These are phyloP conservation scores for Crataegus laevigata DNA, from an alignment of 306 rosid species.

Conservation along the genomic window DNA sequence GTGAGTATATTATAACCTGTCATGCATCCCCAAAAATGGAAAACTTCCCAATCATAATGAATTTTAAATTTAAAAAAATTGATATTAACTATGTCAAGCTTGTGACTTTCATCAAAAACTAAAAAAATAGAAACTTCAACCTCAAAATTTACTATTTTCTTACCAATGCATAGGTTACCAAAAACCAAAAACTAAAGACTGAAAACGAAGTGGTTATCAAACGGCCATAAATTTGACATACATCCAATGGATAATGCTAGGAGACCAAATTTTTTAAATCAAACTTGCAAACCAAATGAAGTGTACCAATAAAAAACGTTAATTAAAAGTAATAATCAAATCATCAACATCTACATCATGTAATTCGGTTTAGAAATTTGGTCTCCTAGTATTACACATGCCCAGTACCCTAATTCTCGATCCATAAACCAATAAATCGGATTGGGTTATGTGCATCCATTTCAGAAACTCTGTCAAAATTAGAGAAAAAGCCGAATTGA, in stretches of 20 bases:
- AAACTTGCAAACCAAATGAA: too few species aligned
- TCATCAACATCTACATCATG: too few species aligned
- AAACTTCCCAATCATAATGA: background rate
- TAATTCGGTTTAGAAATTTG: too few species aligned
- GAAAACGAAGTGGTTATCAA: too few species aligned
- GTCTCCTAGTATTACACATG: background rate
- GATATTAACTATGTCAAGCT: background rate
- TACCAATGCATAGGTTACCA: background rate
- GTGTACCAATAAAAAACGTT: too few species aligned
- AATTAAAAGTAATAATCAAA: too few species aligned
- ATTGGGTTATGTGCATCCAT: background rate
- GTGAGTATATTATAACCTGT: constrained; percentile 91
- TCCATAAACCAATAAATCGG: background rate
- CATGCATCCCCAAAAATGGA: background rate
- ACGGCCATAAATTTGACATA: too few species aligned
- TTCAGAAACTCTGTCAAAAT: background rate
- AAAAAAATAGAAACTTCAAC: background rate
- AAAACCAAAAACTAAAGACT: too few species aligned
- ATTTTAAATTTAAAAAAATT: background rate
- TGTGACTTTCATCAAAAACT: background rate
- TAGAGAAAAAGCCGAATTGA: background rate
- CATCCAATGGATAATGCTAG: too few species aligned
- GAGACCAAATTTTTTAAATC: too few species aligned
- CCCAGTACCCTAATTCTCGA: constrained; percentile 2
- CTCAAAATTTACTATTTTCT: background rate